A percentile compares a stretch with the other conserved stretches of the same genome.
phyloP scores from a whole-genome alignment of 2,329 filamentous ascomycete genomes.

The Sclerotinia borealis region DNA sequence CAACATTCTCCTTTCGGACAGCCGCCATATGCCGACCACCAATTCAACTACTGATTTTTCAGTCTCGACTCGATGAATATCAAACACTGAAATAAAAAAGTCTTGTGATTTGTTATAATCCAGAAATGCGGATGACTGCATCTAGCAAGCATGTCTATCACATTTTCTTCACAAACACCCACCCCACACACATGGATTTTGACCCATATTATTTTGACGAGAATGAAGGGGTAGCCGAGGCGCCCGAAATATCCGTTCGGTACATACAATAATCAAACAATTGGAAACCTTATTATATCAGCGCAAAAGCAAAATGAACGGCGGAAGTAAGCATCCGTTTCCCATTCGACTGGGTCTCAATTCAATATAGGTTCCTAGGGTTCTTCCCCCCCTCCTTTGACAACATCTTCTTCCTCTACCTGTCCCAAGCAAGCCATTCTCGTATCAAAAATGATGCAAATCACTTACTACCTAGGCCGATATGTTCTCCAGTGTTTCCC shows the following conservation, averaged over 20 bases:
- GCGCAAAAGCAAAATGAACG: background rate
- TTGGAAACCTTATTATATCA: background rate
- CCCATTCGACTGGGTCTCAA: background rate
- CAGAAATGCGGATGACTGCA: slow-evolving; percentile 13
- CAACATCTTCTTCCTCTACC: background rate
- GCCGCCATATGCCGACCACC: background rate
- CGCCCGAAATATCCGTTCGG: slow-evolving; percentile 9
- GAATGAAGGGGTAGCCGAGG: slow-evolving; percentile 1
- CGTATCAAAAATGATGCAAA: background rate
- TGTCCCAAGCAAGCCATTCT: background rate
- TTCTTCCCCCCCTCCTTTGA: background rate
- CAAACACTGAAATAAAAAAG: slow-evolving; percentile 5
- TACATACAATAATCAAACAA: background rate
- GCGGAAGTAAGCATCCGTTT: background rate
- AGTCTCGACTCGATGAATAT: background rate
- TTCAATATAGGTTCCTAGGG: background rate
- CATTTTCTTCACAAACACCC: slow-evolving; percentile 11
- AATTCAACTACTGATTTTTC: background rate
- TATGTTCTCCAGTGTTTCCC: background rate
- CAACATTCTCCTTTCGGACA: slow-evolving; percentile 2
- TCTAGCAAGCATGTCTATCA: slow-evolving; percentile 13
- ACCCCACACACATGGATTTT: slow-evolving; percentile 4
- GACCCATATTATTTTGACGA: background rate
- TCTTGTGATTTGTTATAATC: slow-evolving; percentile 10
- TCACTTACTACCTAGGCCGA: background rate